Conservation (phyloP, 179 eudicot species). For the Silene coronaria region DNA sequence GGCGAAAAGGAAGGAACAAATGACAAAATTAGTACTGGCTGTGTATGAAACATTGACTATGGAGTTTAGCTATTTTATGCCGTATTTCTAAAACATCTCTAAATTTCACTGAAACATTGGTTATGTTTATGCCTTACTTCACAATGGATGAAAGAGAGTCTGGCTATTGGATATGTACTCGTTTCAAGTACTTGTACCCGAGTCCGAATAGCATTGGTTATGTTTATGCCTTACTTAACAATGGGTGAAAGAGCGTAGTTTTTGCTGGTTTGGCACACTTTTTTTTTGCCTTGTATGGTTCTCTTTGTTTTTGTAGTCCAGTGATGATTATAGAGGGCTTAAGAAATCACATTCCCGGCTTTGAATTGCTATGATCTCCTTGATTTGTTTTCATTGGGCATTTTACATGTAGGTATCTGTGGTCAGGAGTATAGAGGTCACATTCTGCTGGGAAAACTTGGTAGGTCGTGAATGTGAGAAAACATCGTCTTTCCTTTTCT, state of each 20-base stretch:
- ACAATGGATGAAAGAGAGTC: background rate
- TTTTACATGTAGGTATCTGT: conserved; percentile 21
- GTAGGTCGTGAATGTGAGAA: background rate
- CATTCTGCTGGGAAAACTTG: background rate
- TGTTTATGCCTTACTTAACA: background rate
- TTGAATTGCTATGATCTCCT: background rate
- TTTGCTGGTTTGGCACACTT: background rate
- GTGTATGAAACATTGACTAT: too few relatives aligned
- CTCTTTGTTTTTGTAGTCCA: too few relatives aligned
- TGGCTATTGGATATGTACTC: background rate
- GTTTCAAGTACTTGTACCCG: background rate
- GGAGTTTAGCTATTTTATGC: too few relatives aligned
- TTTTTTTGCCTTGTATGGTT: background rate
- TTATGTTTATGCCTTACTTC: too few relatives aligned
- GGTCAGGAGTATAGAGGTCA: conserved; percentile 15
- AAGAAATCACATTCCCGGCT: too few relatives aligned
- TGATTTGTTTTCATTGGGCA: conserved; percentile 2
- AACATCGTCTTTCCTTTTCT: conserved; percentile 1
- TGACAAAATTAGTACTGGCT: too few relatives aligned
- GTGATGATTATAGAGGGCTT: too few relatives aligned
- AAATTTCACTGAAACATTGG: too few relatives aligned
- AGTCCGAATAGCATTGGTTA: background rate
- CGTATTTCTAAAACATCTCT: too few relatives aligned
- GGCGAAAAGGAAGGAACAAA: background rate
- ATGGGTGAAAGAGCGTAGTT: too few relatives aligned